A percentile compares a stretch with the other conserved stretches of the same genome.
Evolutionary conservation across 2,329 filamentous ascomycete species (phyloP).

Genomic region (Salinomyces thailandicus): DNA sequence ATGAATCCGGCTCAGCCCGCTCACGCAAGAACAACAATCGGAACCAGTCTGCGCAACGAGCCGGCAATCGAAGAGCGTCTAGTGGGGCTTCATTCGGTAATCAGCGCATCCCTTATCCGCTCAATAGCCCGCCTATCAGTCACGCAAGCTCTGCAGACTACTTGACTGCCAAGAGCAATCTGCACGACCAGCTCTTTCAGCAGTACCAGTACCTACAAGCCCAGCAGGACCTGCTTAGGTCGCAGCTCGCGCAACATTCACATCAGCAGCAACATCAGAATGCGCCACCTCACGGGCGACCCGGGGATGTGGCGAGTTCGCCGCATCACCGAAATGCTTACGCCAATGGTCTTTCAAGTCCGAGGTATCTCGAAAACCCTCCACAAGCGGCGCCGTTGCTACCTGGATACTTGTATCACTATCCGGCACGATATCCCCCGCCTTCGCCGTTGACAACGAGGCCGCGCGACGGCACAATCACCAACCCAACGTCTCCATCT

Average conservation of each 20-base stretch:
- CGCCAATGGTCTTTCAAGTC: constrained; percentile 22
- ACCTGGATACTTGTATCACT: constrained; percentile 37
- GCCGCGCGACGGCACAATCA: constrained; percentile 35
- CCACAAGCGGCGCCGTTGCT: constrained; percentile 28
- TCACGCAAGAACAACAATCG: constrained; percentile 33
- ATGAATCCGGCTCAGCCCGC: constrained; percentile 30
- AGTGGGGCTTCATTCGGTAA: constrained; percentile 42
- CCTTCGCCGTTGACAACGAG: constrained; percentile 28
- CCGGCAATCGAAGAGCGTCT: constrained; percentile 45
- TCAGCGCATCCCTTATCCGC: constrained; percentile 24
- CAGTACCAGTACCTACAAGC: constrained; percentile 32
- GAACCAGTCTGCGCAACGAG: constrained; percentile 38
- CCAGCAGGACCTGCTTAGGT: constrained; percentile 27
- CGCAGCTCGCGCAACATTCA: constrained; percentile 36
- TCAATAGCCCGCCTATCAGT: constrained; percentile 35
- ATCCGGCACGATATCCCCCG: constrained; percentile 34
- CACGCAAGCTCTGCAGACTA: constrained; percentile 31
- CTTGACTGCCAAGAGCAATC: constrained; percentile 32
- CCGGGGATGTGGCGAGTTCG: constrained; percentile 27
- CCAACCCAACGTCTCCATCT: constrained; percentile 41
- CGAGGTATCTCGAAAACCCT: constrained; percentile 21
- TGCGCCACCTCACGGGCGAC: constrained; percentile 14
- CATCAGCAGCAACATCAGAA: constrained; percentile 27
- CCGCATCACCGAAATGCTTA: constrained; percentile 26
- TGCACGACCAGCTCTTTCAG: constrained; percentile 40